Conservation (phyloP, 2,329 filamentous ascomycete species). For the Pseudopithomyces maydicus region DNA sequence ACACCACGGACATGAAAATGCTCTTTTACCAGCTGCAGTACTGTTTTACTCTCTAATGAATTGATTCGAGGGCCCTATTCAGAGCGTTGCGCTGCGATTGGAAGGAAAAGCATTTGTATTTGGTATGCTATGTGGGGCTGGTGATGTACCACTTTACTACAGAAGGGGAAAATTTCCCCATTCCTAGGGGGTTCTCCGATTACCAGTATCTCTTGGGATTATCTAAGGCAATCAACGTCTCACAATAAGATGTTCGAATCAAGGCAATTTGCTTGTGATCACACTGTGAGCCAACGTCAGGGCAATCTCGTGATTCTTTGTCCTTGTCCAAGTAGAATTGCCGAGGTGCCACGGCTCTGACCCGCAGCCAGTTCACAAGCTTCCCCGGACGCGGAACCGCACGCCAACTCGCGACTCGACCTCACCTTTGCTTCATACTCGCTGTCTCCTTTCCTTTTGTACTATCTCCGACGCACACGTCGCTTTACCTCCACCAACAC, state of each 20-base stretch:
- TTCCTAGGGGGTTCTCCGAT: neutral
- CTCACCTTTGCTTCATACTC: neutral
- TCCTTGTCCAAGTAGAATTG: neutral
- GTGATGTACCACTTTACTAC: neutral
- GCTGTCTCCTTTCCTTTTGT: neutral
- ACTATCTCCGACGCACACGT: neutral
- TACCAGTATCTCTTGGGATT: neutral
- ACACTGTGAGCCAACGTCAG: neutral
- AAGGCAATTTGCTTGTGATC: too few species aligned
- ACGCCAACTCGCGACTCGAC: neutral
- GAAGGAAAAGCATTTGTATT: neutral
- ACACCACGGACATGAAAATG: too few species aligned
- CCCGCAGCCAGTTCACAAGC: constrained; percentile 9
- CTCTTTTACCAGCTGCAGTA: too few species aligned
- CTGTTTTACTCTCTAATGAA: too few species aligned
- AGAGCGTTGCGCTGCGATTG: neutral
- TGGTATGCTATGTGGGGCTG: constrained; percentile 8
- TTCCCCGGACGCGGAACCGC: constrained; percentile 11
- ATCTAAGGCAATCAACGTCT: neutral
- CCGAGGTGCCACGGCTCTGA: constrained; percentile 9
- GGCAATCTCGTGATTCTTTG: constrained; percentile 9
- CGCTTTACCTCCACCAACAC: neutral
- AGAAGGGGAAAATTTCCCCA: constrained; percentile 6
- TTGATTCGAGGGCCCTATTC: too few species aligned
- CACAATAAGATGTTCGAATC: neutral